phyloP scores from a whole-genome alignment of 495 filamentous ascomycete genomes.

The Xylaria nigripes region DNA sequence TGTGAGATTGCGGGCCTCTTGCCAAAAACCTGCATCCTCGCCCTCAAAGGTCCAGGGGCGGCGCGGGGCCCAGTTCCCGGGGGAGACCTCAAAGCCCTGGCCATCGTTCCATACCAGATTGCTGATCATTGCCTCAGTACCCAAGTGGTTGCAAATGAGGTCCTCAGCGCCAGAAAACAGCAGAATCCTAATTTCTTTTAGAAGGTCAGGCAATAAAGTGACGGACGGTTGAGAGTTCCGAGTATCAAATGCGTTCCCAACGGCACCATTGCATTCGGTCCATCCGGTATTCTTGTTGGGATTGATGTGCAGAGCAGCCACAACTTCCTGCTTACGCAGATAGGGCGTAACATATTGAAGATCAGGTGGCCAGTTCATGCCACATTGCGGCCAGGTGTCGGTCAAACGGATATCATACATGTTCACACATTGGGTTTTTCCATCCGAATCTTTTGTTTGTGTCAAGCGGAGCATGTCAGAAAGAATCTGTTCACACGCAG shows the following conservation, averaged over 20 bases:
- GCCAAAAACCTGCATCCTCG: slow-evolving; percentile 83
- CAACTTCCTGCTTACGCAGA: slow-evolving; percentile 72
- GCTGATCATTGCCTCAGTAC: slow-evolving; percentile 84
- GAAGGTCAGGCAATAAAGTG: slow-evolving; percentile 64
- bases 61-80: slow-evolving; percentile 83
- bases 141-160: slow-evolving; percentile 93
- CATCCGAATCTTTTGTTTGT: slow-evolving; percentile 35
- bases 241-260: slow-evolving; percentile 59
- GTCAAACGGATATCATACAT: slow-evolving; percentile 89
- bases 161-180: slow-evolving; percentile 93
- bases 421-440: slow-evolving; percentile 59
- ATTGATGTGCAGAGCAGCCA: slow-evolving; percentile 72
- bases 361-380: slow-evolving; percentile 95
- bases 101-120: slow-evolving; percentile 88
- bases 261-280: slow-evolving; percentile 81
- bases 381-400: slow-evolving; percentile 68
- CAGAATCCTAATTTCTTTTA: slow-evolving; percentile 65
- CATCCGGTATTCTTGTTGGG: slow-evolving; percentile 74
- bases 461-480: slow-evolving; percentile 57
- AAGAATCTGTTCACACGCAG: slow-evolving; percentile 66
- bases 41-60: slow-evolving; percentile 93
- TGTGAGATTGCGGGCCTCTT: slow-evolving; percentile 87
- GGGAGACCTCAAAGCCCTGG: slow-evolving; percentile 81
- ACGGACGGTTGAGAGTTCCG: slow-evolving; percentile 62
- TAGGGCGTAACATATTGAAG: slow-evolving; percentile 69